Evolutionary conservation across 306 rosid species (phyloP).

Genomic region (Albizia julibrissin): DNA sequence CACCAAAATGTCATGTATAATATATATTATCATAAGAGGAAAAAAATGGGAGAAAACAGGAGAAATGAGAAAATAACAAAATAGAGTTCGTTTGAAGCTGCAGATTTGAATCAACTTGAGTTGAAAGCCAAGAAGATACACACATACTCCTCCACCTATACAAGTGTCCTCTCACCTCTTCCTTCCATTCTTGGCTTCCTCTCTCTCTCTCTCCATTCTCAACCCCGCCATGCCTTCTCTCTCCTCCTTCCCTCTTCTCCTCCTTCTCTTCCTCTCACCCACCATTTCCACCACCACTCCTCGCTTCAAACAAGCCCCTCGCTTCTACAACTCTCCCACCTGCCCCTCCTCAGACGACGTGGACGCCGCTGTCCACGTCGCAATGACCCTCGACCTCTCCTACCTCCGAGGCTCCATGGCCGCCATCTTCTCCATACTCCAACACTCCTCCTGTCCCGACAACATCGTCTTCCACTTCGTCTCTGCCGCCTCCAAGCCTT

Average conservation of each 20-base stretch:
- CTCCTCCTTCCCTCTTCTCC: background rate
- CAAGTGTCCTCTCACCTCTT: background rate
- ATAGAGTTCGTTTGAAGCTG: slow-evolving; percentile 29
- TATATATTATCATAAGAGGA: too few species aligned
- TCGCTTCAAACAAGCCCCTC: slow-evolving; percentile 79
- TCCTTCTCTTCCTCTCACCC: background rate
- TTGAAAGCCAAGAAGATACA: slow-evolving; percentile 43
- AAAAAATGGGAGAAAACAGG: background rate
- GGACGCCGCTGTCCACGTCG: slow-evolving; percentile 56
- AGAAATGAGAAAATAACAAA: background rate
- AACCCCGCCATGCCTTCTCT: background rate
- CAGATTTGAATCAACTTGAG: slow-evolving; percentile 40
- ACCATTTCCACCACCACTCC: background rate
- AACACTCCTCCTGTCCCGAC: slow-evolving; percentile 90
- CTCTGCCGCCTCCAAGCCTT: slow-evolving; percentile 44
- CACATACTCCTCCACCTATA: background rate
- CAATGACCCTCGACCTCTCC: slow-evolving; percentile 84
- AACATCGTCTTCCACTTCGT: slow-evolving; percentile 75
- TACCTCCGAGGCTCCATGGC: slow-evolving; percentile 98
- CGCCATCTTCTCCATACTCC: slow-evolving; percentile 80
- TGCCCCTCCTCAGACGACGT: slow-evolving; percentile 44
- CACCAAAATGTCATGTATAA: too few species aligned
- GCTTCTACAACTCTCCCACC: slow-evolving; percentile 73
- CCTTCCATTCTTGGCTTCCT: background rate
- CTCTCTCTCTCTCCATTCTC: slow-evolving; percentile 3